Evolutionary conservation across 441 rosid genomes (phyloP), one percentile per base, ranked within the genome.

Genomic region (Erysimum pusillum): DNA sequence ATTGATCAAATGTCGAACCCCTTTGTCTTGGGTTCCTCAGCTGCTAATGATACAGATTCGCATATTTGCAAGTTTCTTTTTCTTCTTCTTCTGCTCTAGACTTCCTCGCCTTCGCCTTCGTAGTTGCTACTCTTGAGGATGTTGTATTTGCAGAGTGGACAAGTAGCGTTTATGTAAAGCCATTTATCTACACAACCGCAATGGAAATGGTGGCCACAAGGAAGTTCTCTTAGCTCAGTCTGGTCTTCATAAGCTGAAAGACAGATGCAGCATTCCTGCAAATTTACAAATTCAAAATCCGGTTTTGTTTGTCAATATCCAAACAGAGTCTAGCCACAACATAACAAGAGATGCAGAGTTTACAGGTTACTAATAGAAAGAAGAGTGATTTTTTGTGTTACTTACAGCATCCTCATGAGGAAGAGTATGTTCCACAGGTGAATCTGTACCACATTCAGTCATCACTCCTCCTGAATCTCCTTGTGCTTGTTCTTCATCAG

Each of bases 131-230:
- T 89, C 93, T 96, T 96, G 83, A 90, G 84, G 81, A 93, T 91
- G 82, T 93, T 89, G 83, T 91, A 91, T 83, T 91, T 96, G 92
- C 99, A 96, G 67, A 96, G 97, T 2, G 98, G 99, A 59, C 99
- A 96, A 32, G 93, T 93, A 7, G 99, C 98, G 56, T 96, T 96
- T 63, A 96, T 89, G 77, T 81, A 83, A 31, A 96, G 89, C 99
- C 98, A 96, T 79, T 90, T 96, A 71, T 96, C 99, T 71, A 93
- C 93, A 73, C 99, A 96, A 51, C 87, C 74, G 79, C 96, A 90
- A 77, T 96, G 99, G 75, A 96, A 96, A 83, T 93, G 99, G 85
- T 93, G 99, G 41, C 91, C 91, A 67, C 99, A 91, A 44, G 98
- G 98, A 69, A 96, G 97, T 75, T 91, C 96, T 78, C 98, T 79